Evolutionary conservation across 73 alveolate species (phyloP), one percentile per base, ranked within the genome.

Genomic region (Uronychia binucleata): DNA sequence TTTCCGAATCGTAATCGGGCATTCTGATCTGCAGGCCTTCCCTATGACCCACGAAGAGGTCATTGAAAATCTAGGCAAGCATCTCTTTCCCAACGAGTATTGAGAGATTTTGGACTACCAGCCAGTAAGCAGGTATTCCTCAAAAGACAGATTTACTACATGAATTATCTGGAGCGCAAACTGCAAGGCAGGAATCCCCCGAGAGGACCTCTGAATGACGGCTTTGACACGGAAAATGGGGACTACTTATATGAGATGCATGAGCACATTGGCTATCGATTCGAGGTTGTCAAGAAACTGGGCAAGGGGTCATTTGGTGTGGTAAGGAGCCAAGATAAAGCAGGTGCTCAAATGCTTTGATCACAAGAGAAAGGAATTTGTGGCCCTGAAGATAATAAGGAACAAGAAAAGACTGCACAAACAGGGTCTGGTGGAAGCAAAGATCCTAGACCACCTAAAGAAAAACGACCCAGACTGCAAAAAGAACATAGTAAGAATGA

Each of bases 261-360:
- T 1, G 91, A 85, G 76, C 91, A 85, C 30, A 85, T 85, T 25
- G 91, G 82, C 57, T 85, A 85, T 59, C 78, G 91, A 34, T 95
- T 86, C 90, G 93, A 95, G 81, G 82, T 95, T 58, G 77, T 93
- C 28, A 90, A 80, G 31, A 27, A 79, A 58, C 86, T 95, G 26
- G 98, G 98, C 5, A 91, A 95, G 74, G 98, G 98, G 0, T 90
- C 98, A 13, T 95, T 92, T 75, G 98, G 98, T 77, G 77, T 85
- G 13, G 91, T 46, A 46, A 46, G 67, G 19, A 19, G 19, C n/a
- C 19, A 11, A 46, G 67, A 11, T 46, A 5, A 46, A 46, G 13
- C 95, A 93, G 80, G 97, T 96, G 0, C 76, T 93, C 19, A 84
- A 95, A 85, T 95, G 98, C 81, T 76, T 84, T 33, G 98, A 95